Base-by-base conservation (phyloP, 495 filamentous ascomycete genomes). In the Glutinoglossum americanum region DNA sequence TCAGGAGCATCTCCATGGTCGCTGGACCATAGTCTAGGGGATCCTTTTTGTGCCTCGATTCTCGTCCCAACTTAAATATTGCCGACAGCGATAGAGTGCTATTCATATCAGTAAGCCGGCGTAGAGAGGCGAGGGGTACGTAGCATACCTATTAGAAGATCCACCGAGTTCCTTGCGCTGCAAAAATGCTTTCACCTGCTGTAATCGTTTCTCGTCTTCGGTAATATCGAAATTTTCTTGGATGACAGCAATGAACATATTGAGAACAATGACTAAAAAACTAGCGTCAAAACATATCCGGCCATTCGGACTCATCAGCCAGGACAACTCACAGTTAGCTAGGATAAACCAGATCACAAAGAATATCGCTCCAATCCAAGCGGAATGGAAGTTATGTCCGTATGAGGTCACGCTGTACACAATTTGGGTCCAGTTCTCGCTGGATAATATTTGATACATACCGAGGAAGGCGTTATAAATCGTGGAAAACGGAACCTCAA, bases 171-270 rank as follows among this genome's bases (percentile, higher is more conserved):
- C 89, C 63, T 89, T 90, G 59, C 87, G 84, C 63, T 94, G 86
- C 47, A 99, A 69, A 63, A 99, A 97, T 6, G 89, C 82, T 63
- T 86, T 85, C 54, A 99, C 87, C 70, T 99, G 92, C 64, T 96
- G 85, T 58, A 95, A 72, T 27, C 92, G 89, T 68, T 99, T 99
- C 69, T 96, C 87, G 64, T 99, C 93, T 68, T 99, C 92, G 8
- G 88, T 89, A n/a, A 99, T 88, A 70, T 99, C 92, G 66, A 99
- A 99, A 66, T 94, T 99, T 67, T 99, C 92, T 68, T 99, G 92
- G 59, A 99, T 96, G 71, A 99, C 92, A 71, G 92, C 92, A 85
- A 99, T 99, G 71, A 99, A 99, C 92, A 99, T 99, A 66, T 95
- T 99, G 73, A 99, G 73, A 49, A 97, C 78, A 71, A 99, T 95